These are phyloP conservation scores for Phytophthora sp. DNA, from an alignment of 352 stramenopile species.

Conservation along the genomic window DNA sequence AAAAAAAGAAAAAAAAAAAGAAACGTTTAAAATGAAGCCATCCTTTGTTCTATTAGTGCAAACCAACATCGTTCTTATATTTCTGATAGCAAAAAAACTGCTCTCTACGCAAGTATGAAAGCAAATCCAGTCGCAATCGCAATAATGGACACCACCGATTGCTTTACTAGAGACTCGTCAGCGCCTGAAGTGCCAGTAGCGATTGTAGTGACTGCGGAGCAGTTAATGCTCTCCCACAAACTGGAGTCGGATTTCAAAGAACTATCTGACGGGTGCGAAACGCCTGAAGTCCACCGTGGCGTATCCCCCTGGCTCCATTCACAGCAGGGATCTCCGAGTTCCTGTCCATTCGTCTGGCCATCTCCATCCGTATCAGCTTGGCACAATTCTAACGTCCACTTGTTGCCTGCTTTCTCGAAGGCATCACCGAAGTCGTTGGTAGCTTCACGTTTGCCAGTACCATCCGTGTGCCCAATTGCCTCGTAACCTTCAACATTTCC, in stretches of 20 bases:
- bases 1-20: neutral
- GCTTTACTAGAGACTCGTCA: neutral
- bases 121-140: neutral
- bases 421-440: conserved; percentile 1
- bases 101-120: neutral
- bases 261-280: conserved; percentile 12
- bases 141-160: neutral
- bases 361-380: conserved; percentile 11
- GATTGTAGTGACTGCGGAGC: neutral
- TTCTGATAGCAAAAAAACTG: no score
- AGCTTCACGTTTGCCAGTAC: neutral
- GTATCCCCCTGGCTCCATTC: neutral
- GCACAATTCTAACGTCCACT: conserved; percentile 2
- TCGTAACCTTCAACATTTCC: neutral
- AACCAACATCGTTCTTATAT: neutral
- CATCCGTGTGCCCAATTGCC: conserved; percentile 1
- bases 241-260: neutral
- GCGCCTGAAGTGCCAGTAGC: neutral
- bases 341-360: conserved; percentile 6
- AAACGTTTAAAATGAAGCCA: neutral
- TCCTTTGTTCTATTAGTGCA: no score
- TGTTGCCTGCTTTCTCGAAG: conserved; percentile 5
- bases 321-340: conserved; percentile 5
- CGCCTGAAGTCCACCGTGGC: conserved; percentile 2
- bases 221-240: conserved; percentile 7